Evolutionary conservation across 345 rosid genomes (phyloP).

Genomic region (Euphorbia pulcherrima): DNA sequence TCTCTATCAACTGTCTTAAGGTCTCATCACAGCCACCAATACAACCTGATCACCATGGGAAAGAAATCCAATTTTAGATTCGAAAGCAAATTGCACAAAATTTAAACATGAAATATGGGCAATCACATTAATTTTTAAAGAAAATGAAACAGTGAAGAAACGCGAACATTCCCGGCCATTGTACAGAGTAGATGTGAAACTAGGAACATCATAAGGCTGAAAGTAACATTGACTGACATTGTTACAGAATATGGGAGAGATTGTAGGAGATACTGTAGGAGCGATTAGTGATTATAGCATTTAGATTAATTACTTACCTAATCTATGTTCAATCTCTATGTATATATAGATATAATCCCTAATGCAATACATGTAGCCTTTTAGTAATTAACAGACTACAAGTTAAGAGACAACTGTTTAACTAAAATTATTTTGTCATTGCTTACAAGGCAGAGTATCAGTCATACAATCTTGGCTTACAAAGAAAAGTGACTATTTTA

Average conservation of each 20-base stretch:
- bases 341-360: no score
- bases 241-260: no score
- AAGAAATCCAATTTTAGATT: conserved; percentile 16
- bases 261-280: no score
- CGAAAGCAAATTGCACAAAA: background rate
- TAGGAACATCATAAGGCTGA: background rate
- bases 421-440: background rate
- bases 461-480: background rate
- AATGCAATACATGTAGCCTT: no score
- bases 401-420: background rate
- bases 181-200: background rate
- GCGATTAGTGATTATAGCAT: no score
- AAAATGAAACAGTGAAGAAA: background rate
- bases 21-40: conserved; percentile 88
- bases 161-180: background rate
- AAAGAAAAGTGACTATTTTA: background rate
- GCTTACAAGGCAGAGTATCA: background rate
- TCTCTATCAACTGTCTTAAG: conserved; percentile 69
- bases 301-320: no score
- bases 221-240: background rate
- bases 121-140: background rate
- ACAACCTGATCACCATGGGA: conserved; percentile 53
- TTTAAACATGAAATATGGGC: background rate
- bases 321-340: no score
- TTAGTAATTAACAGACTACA: no score